Base-by-base conservation (phyloP, 768 basidiomycete genomes). In the Galerina sulciceps region DNA sequence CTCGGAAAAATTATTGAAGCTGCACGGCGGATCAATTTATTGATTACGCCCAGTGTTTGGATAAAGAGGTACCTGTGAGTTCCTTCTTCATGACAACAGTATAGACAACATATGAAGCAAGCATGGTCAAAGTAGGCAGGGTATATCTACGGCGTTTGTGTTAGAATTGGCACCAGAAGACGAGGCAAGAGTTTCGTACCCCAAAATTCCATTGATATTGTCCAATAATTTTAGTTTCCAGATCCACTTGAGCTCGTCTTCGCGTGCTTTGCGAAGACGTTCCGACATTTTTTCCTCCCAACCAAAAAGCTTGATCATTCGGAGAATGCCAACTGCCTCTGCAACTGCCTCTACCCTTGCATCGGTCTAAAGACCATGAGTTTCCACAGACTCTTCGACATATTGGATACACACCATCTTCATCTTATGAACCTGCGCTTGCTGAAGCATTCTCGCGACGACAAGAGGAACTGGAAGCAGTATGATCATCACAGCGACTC, bases 251-350 rank as follows among this genome's bases (percentile, higher is more conserved):
- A 93, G 73, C 68, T 93, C 91, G 10, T 81, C 80, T 45, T 88
- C 81, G 51, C 90, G 82, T 61, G 83, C 83, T 31, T 79, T 78
- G 14, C 77, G 71, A 42, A 92, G 74, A 46, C 77, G 78, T 6
- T 79, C 69, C 23, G 80, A 74, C 67, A 88, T 81, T 44, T 82
- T 79, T 50, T 81, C 81, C 77, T 87, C 80, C 81, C 90, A 83
- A 8, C 80, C 90, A 63, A 92, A 90, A 45, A 91, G 74, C 71
- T 91, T 91, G 65, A 89, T 76, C 84, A 89, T 88, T 11, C 87
- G 81, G 13, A 88, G 68, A 20, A 85, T 78, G 57, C 77, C 79
- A 65, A 86, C 76, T 2, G 76, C 82, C 71, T 90, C 88, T 3
- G 86, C 82, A 40, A 89, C 81, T 1, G 75, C 74, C 64, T 87